phyloP scores from a whole-genome alignment of 2,329 filamentous ascomycete species.

The Alternaria postmessia region DNA sequence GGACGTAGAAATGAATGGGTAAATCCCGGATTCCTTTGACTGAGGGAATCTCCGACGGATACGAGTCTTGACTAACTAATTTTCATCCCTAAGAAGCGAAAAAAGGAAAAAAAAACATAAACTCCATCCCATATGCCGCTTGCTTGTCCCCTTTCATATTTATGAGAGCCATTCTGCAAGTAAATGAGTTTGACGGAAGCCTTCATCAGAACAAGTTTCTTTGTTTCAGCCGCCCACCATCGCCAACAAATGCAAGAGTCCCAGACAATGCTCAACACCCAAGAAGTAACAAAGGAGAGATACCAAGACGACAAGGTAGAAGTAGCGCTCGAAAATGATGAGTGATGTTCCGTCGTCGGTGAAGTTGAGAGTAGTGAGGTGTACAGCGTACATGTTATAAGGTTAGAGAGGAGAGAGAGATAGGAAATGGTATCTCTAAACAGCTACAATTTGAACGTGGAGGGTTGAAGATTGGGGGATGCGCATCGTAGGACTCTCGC shows the following conservation, averaged over 20 bases:
- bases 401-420: slow-evolving; percentile 33
- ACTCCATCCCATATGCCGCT: slow-evolving; percentile 35
- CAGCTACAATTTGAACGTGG: slow-evolving; percentile 42
- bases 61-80: slow-evolving; percentile 54
- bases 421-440: slow-evolving; percentile 52
- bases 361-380: slow-evolving; percentile 24
- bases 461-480: slow-evolving; percentile 20
- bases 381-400: slow-evolving; percentile 27
- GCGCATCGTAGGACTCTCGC: slow-evolving; percentile 35
- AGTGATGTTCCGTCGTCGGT: slow-evolving; percentile 22
- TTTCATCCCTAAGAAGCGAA: slow-evolving; percentile 48
- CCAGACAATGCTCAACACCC: slow-evolving; percentile 24
- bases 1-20: slow-evolving; percentile 44
- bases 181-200: slow-evolving; percentile 19
- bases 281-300: slow-evolving; percentile 46
- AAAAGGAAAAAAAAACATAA: slow-evolving; percentile 14
- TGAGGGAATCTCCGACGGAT: slow-evolving; percentile 43
- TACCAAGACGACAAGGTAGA: slow-evolving; percentile 39
- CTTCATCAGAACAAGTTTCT: slow-evolving; percentile 28
- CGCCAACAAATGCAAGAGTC: slow-evolving; percentile 24
- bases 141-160: slow-evolving; percentile 22
- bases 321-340: slow-evolving; percentile 15
- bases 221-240: slow-evolving; percentile 27
- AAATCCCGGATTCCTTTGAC: slow-evolving; percentile 44
- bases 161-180: slow-evolving; percentile 12